Evolutionary conservation across 371 early-diverging fungal genomes (phyloP).

Genomic region (Vairimorpha ceranae): DNA sequence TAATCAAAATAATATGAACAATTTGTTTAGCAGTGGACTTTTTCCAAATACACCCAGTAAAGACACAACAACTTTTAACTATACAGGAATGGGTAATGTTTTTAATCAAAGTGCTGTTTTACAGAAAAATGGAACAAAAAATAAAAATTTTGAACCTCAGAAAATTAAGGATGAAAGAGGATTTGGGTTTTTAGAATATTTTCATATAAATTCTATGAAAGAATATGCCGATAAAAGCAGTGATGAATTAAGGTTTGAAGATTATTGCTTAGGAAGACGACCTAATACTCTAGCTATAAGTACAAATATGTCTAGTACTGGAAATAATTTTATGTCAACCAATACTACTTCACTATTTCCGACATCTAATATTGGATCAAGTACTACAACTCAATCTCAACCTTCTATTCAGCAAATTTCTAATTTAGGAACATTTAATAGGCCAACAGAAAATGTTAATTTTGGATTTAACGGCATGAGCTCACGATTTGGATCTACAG

Average conservation of each 20-base stretch:
- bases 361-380: constrained; percentile 2
- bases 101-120: neutral
- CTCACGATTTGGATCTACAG: too few species aligned
- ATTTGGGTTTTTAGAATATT: constrained; percentile 5
- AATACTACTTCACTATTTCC: neutral
- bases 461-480: too few species aligned
- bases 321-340: neutral
- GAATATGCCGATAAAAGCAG: constrained; percentile 34
- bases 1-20: neutral
- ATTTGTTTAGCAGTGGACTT: neutral
- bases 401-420: too few species aligned
- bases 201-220: constrained; percentile 40
- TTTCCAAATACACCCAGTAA: neutral
- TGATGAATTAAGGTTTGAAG: constrained; percentile 47
- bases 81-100: neutral
- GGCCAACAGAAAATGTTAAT: too few species aligned
- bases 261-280: constrained; percentile 44
- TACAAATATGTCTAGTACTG: neutral
- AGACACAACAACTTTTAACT: neutral
- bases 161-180: constrained; percentile 40
- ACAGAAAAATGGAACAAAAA: constrained; percentile 31
- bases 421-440: too few species aligned
- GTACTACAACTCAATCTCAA: neutral
- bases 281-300: neutral
- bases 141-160: constrained; percentile 24